Evolutionary conservation across 2,329 filamentous ascomycete genomes (phyloP), one percentile per base, ranked within the genome.

Genomic region (Fusarium guadeloupense): DNA sequence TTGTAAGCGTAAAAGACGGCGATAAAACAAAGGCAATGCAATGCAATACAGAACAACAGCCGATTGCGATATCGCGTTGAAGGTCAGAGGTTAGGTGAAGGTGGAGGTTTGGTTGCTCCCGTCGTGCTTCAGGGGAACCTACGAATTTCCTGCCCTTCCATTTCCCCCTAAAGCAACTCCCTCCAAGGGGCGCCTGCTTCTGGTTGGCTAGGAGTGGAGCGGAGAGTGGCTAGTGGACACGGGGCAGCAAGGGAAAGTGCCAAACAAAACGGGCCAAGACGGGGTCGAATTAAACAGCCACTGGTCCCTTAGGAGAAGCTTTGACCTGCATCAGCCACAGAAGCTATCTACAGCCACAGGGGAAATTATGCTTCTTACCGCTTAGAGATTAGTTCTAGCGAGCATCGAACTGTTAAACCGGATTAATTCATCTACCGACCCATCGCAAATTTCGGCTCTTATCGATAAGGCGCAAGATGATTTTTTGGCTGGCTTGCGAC

Each of bases 61-160:
- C 68, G 52, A 61, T 55, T 59, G 58, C 61, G 54, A 64, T 67
- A 60, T 66, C 62, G 62, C 62, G 57, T 66, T 65, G 57, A 65
- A 62, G 59, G 66, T 25, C 67, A 62, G 59, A 59, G 46, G 55
- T 59, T 37, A 59, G 67, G 62, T 70, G 67, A 64, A 70, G 68
- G 52, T 54, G 54, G 55, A 59, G 54, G 55, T 59, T 53, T 46
- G 41, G 34, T 35, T 35, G 68, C 68, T 70, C 60, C 62, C 66
- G 62, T 69, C 73, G 75, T 72, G 75, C 70, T 73, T 75, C 73
- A 75, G 73, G 73, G 73, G 73, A 71, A 71, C 12, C 28, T 7
- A 14, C 69, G 71, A 70, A 69, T 71, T 75, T 71, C 73, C 71
- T 72, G 66, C 63, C 68, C 65, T 72, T 31, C 28, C 28, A 31